Base-by-base conservation (phyloP, 441 rosid species). In the Populus hybrid region DNA sequence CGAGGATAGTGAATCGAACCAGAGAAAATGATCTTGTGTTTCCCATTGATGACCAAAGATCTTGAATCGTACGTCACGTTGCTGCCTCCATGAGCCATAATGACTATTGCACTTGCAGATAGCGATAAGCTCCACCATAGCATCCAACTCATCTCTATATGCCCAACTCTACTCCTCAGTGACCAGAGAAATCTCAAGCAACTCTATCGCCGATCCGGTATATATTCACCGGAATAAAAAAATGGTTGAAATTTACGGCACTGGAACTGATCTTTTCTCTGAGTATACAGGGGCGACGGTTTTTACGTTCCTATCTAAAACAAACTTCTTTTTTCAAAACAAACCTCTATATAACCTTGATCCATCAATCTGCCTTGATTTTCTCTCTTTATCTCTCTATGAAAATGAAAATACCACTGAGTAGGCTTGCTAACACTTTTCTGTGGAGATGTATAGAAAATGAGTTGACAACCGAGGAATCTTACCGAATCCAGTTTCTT, bases 1-100 rank as follows among this genome's bases (percentile, higher is more conserved):
- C 87, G 84, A 65, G 87, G 84, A 77, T 82, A 85, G 71, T 85
- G 87, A 68, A 82, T 80, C 0, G 87, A 82, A 30, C 82, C 84
- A 1, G 87, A 83, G 78, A 85, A 81, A 18, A 85, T 75, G n/a
- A 85, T 64, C 24, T 46, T 77, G 57, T 50, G 82, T 36, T 73
- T 66, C 16, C 86, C 87, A 53, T 86, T 76, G 73, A 86, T 82
- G 82, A 86, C 71, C 23, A 86, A 8, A 24, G 86, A 81, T 66
- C 79, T 79, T 42, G 74, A 78, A 36, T 86, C 89, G 26, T 81
- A 84, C 3, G 75, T 79, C 1, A 85, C 84, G 18, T 63, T 21
- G 34, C 72, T 23, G n/a, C 76, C 74, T 7, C 53, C 28, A 40
- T 53, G 61, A 53, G 61, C 61, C 61, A 53, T 16, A 5, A 18